Evolutionary conservation across 768 basidiomycete species (phyloP), one percentile per base, ranked within the genome.

Genomic region (Mycena sanguinolenta): DNA sequence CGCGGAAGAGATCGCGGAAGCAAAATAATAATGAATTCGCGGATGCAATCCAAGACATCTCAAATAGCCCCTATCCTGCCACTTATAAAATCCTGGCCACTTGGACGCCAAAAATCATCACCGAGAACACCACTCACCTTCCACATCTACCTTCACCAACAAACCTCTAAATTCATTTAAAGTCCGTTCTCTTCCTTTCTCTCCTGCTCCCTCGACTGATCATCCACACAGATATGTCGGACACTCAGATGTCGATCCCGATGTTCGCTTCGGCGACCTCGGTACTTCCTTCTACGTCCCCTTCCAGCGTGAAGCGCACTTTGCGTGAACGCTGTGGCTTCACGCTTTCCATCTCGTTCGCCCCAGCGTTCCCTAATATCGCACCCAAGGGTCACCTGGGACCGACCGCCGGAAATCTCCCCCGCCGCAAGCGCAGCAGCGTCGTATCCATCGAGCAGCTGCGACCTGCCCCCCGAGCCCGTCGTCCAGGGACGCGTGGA

Each of bases 391-490:
- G 59, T 23, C 25, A 27, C 12, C 59, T 61, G 1, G 59, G 28
- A 1, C 59, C 59, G 13, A 44, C 59, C 3, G 30, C 39, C 2
- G 39, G 27, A 2, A 61, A 63, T 21, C 50, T 63, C 27, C 63
- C 49, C 25, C 63, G 63, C 52, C 63, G 63, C 19, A 65, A 65
- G 39, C 63, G 63, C 34, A 65, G 36, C 32, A 65, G 63, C 54
- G 63, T 65, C 63, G 53, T 46, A 8, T 65, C 54, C 4, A 19
- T 65, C 27, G 53, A 65, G 25, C 39, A 39, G 39, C 39, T 39
- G 39, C 8, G 57, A 9, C 63, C 63, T 19, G 63, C 36, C 14
- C 36, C 38, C 53, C 16, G 28, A 5, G 3, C 38, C 53, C 27
- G 19, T 21, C 19, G 36, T 32, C 25, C 23, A n/a, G 17, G 10